These are phyloP conservation scores for Aspergillus sclerotioniger DNA, from an alignment of 495 filamentous ascomycete species.

Conservation along the genomic window DNA sequence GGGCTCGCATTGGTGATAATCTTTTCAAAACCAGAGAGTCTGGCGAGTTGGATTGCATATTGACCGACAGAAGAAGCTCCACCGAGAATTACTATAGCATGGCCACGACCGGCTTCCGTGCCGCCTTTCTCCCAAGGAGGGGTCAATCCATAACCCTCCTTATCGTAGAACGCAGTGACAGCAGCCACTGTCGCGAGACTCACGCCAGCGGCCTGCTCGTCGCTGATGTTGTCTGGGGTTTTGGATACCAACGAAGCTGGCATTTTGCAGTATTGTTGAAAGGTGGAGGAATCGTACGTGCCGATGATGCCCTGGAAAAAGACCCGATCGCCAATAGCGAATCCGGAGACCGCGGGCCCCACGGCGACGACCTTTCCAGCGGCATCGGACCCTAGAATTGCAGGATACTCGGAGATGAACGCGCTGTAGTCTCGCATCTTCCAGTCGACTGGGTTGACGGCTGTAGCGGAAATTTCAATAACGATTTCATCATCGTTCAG, in stretches of 20 bases:
- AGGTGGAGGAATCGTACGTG: slow-evolving; percentile 36
- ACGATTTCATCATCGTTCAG: slow-evolving; percentile 11
- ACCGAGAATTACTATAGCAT: slow-evolving; percentile 45
- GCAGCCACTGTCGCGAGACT: slow-evolving; percentile 36
- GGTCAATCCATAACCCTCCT: slow-evolving; percentile 16
- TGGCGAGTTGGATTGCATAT: slow-evolving; percentile 42
- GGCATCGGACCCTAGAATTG: slow-evolving; percentile 41
- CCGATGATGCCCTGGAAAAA: slow-evolving; percentile 30
- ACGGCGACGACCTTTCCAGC: slow-evolving; percentile 34
- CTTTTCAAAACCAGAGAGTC: slow-evolving; percentile 36
- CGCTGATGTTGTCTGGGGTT: slow-evolving; percentile 37
- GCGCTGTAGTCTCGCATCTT: slow-evolving; percentile 31
- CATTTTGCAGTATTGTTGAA: slow-evolving; percentile 38
- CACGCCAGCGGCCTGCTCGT: slow-evolving; percentile 41
- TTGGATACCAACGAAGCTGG: slow-evolving; percentile 25
- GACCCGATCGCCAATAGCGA: slow-evolving; percentile 36
- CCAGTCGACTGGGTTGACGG: slow-evolving; percentile 45
- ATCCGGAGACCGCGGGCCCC: slow-evolving; percentile 30
- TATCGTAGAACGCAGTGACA: slow-evolving; percentile 32
- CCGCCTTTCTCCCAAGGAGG: slow-evolving; percentile 24
- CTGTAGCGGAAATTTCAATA: slow-evolving; percentile 44
- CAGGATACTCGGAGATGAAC: slow-evolving; percentile 32
- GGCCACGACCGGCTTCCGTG: slow-evolving; percentile 23
- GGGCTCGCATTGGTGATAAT: slow-evolving; percentile 47
- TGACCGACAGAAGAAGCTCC: slow-evolving; percentile 44